Evolutionary conservation across 495 filamentous ascomycete species (phyloP).

Genomic region (Barbatosphaeria neglecta): DNA sequence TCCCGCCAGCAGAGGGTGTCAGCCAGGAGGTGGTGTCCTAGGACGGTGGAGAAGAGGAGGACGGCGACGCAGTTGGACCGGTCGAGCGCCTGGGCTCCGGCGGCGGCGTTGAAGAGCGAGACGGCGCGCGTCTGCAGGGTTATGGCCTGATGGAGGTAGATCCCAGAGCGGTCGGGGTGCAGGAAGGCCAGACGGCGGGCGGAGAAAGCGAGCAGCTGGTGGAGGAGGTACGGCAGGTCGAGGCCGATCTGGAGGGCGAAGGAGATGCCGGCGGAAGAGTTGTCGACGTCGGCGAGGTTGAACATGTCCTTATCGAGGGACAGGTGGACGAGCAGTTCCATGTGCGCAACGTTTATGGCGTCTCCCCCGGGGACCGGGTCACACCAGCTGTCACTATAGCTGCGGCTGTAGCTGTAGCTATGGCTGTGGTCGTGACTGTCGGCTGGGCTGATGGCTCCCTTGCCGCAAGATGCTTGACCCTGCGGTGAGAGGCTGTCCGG

Average conservation of each 20-base stretch:
- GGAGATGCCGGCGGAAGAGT: conserved; percentile 1
- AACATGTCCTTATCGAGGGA: conserved; percentile 13
- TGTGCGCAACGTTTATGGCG: conserved; percentile 21
- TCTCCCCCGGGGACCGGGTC: conserved; percentile 4
- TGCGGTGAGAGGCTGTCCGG: background rate
- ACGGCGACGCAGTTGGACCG: conserved; percentile 21
- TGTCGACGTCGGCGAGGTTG: conserved; percentile 10
- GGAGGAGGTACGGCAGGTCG: conserved; percentile 20
- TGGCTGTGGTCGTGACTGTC: background rate
- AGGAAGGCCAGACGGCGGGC: conserved; percentile 19
- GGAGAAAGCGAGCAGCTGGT: conserved; percentile 23
- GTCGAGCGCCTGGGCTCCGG: conserved; percentile 12
- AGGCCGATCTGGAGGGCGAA: conserved; percentile 12
- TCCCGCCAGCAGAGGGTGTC: conserved; percentile 18
- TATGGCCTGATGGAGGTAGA: conserved; percentile 16
- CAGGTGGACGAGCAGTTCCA: conserved; percentile 24
- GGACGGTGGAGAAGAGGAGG: conserved; percentile 19
- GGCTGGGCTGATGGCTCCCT: background rate
- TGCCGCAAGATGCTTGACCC: background rate
- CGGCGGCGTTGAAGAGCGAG: conserved; percentile 22
- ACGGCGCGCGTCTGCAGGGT: conserved; percentile 22
- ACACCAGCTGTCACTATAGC: background rate
- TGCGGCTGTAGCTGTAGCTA: background rate
- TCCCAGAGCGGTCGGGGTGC: conserved; percentile 8
- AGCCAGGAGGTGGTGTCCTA: conserved; percentile 22